A percentile compares a stretch with the other conserved stretches of the same genome.
These are phyloP conservation scores for Cercophora newfieldiana DNA, from an alignment of 495 filamentous ascomycete genomes.

Conservation along the genomic window DNA sequence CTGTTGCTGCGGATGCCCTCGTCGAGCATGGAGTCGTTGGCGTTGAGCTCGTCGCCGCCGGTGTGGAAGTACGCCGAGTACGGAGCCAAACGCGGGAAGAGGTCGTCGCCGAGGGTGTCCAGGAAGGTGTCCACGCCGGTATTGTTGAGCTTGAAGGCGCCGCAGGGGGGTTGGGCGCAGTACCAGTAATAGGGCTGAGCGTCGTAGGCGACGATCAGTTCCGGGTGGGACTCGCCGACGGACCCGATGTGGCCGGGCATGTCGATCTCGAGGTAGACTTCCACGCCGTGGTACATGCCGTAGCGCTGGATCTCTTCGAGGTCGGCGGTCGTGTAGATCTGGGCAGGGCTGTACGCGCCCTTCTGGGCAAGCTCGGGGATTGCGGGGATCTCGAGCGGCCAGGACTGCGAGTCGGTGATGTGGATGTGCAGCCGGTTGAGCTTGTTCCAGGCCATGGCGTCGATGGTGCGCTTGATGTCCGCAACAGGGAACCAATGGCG, in stretches of 20 bases:
- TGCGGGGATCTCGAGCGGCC: conserved; percentile 75
- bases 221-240: conserved; percentile 64
- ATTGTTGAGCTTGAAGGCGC: conserved; percentile 71
- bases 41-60: conserved; percentile 80
- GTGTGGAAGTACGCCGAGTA: conserved; percentile 76
- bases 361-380: conserved; percentile 67
- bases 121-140: conserved; percentile 65
- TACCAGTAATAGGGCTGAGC: conserved; percentile 66
- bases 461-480: conserved; percentile 68
- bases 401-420: conserved; percentile 78
- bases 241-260: conserved; percentile 76
- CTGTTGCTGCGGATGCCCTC: conserved; percentile 64
- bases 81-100: conserved; percentile 67
- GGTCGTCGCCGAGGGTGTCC: conserved; percentile 64
- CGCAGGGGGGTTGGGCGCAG: conserved; percentile 74
- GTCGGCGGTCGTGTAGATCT: conserved; percentile 64
- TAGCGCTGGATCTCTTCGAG: conserved; percentile 65
- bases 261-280: conserved; percentile 77
- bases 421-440: conserved; percentile 78
- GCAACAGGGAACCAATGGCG: conserved; percentile 63
- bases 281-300: conserved; percentile 64
- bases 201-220: conserved; percentile 72
- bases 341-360: conserved; percentile 63
- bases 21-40: conserved; percentile 71
- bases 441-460: conserved; percentile 72